Percentiles rank a stretch among this genome's conserved stretches.
Evolutionary conservation across 331 rosid species (phyloP).

Genomic region (Spiraea crenata): DNA sequence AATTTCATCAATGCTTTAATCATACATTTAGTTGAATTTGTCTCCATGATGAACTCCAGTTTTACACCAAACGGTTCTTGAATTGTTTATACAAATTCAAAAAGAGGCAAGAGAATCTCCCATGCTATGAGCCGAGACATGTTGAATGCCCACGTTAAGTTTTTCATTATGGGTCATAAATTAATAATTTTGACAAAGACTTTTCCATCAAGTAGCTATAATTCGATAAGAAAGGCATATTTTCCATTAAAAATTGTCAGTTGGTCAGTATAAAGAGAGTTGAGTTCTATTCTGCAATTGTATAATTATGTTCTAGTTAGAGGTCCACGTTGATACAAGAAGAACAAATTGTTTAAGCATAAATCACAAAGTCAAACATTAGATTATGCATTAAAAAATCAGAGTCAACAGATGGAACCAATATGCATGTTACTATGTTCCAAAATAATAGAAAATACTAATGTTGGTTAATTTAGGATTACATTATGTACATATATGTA

Average conservation of each 20-base stretch:
- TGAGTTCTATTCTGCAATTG: neutral
- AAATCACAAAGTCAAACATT: slow-evolving; percentile 12
- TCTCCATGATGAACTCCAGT: too few species aligned
- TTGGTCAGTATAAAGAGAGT: slow-evolving; percentile 20
- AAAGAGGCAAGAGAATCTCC: neutral
- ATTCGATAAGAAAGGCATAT: slow-evolving; percentile 2
- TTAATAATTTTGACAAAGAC: neutral
- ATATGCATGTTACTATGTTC: slow-evolving; percentile 21
- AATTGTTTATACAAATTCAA: too few species aligned
- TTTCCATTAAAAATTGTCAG: neutral
- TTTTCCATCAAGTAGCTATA: neutral
- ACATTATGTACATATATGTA: neutral
- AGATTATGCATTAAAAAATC: slow-evolving; percentile 2
- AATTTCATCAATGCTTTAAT: too few species aligned
- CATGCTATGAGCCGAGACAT: neutral
- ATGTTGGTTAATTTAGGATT: neutral
- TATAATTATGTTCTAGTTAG: too few species aligned
- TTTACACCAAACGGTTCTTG: too few species aligned
- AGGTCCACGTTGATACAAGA: neutral
- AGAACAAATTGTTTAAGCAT: neutral
- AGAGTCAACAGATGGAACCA: slow-evolving; percentile 29
- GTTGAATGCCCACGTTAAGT: slow-evolving; percentile 2
- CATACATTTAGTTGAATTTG: too few species aligned
- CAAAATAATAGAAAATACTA: neutral
- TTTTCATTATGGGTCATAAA: neutral